A percentile compares a stretch with the other conserved stretches of the same genome.
Conservation (phyloP, 2,329 filamentous ascomycete genomes). For the Aspergillus persii region DNA sequence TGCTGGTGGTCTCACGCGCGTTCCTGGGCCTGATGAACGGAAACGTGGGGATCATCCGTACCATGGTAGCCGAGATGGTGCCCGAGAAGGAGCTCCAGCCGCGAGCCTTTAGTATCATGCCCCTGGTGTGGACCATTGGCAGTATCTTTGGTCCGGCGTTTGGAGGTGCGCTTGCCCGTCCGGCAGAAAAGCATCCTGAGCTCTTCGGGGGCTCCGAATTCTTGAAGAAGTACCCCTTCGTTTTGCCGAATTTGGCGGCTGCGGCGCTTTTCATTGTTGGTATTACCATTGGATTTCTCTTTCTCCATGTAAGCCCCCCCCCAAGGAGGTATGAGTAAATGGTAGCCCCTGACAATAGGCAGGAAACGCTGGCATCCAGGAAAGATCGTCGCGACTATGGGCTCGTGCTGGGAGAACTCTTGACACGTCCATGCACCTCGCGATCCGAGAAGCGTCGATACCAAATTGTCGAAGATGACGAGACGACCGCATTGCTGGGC, state of each 20-base stretch:
- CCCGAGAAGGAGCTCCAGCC: slow-evolving; percentile 84
- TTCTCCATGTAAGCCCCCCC: slow-evolving; percentile 59
- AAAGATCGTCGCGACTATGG: slow-evolving; percentile 72
- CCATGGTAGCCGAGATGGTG: slow-evolving; percentile 90
- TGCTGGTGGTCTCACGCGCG: slow-evolving; percentile 75
- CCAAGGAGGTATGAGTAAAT: slow-evolving; percentile 25
- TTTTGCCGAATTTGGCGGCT: slow-evolving; percentile 77
- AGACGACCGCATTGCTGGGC: slow-evolving; percentile 33
- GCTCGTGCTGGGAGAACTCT: slow-evolving; percentile 65
- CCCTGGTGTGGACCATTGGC: slow-evolving; percentile 82
- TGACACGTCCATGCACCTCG: slow-evolving; percentile 48
- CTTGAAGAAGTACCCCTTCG: slow-evolving; percentile 75
- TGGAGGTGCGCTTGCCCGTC: slow-evolving; percentile 81
- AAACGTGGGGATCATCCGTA: slow-evolving; percentile 90
- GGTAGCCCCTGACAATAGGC: slow-evolving; percentile 37
- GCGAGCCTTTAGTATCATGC: slow-evolving; percentile 89
- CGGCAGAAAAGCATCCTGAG: slow-evolving; percentile 68
- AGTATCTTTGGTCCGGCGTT: slow-evolving; percentile 85
- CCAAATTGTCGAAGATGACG: slow-evolving; percentile 17
- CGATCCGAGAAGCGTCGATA: slow-evolving; percentile 16
- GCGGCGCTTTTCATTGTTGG: slow-evolving; percentile 76
- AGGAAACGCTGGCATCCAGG: slow-evolving; percentile 78
- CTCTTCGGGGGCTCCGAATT: slow-evolving; percentile 67
- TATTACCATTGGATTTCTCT: slow-evolving; percentile 70
- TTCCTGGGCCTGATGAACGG: slow-evolving; percentile 84